phyloP scores from a whole-genome alignment of 1,139 yeast genomes.

The Lodderomyces jiufengensis region DNA sequence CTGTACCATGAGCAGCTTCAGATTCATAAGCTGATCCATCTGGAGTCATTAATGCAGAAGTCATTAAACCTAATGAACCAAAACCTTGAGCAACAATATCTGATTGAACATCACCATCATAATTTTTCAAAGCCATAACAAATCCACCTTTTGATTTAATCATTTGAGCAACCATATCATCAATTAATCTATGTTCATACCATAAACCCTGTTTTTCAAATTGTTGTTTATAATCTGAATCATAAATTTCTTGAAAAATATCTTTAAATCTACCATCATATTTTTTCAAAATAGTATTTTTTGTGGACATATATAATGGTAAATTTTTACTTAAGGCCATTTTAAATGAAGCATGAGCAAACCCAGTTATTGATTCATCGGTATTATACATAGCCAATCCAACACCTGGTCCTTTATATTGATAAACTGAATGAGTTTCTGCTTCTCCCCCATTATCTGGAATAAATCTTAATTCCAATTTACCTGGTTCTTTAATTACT shows the following conservation, averaged over 20 bases:
- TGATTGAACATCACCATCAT: constrained; percentile 84
- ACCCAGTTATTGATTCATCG: constrained; percentile 72
- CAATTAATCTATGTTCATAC: constrained; percentile 81
- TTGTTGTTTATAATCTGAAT: constrained; percentile 48
- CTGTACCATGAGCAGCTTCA: constrained; percentile 88
- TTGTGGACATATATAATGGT: constrained; percentile 70
- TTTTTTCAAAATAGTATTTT: constrained; percentile 76
- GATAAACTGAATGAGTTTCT: constrained; percentile 51
- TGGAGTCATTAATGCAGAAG: constrained; percentile 80
- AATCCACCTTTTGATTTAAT: constrained; percentile 80
- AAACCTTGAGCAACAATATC: constrained; percentile 87
- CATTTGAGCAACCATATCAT: constrained; percentile 90
- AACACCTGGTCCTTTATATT: constrained; percentile 65
- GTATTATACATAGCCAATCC: constrained; percentile 83
- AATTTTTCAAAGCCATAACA: constrained; percentile 78
- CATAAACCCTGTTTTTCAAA: constrained; percentile 68
- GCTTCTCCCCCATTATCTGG: constrained; percentile 57
- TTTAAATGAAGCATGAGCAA: constrained; percentile 76
- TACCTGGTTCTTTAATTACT: constrained; percentile 66
- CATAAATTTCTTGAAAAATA: constrained; percentile 67
- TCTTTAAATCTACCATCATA: constrained; percentile 83
- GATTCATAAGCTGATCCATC: constrained; percentile 81
- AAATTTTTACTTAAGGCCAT: constrained; percentile 64
- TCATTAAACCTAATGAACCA: constrained; percentile 81
- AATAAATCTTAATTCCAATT: constrained; percentile 60